Base-by-base conservation (phyloP, 257 asterid genomes). In the Solanum sitiens region DNA sequence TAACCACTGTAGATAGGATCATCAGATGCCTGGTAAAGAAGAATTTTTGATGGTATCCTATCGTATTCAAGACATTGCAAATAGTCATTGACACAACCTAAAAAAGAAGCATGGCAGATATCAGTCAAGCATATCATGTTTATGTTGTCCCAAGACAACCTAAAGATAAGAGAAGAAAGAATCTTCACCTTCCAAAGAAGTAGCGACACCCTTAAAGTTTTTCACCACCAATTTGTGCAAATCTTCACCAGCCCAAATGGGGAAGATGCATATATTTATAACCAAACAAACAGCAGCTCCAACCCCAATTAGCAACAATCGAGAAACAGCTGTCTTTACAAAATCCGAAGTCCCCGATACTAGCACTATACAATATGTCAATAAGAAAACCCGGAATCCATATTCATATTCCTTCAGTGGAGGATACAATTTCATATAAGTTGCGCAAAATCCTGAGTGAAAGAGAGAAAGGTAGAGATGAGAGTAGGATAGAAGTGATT, bases 171-270 rank as follows among this genome's bases (percentile, higher is more conserved):
- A 75, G 44, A 45, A 25, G 23, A 50, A 44, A 75, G 56, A 10
- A 40, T 67, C 75, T 85, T 40, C 84, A 94, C 99, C 98, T 94
- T 96, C 98, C 61, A 96, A 89, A 88, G 98, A 94, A 83, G 90
- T 89, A 20, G 98, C 98, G 16, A 96, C 98, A n/a, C 93, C 95
- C 89, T 88, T 92, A 88, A 96, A 94, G 89, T 96, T 96, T 80
- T 94, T 94, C 40, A 94, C 98, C 3, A 95, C 96, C 87, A 95
- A 88, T 88, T 96, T 96, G 88, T 95, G 99, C 95, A 96, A 89
- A 92, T 96, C 98, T 84, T 96, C 99, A 44, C 99, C 99, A 16
- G 98, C 94, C 98, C 99, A 96, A 89, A 96, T 96, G 85, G 99
- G 99, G 37, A 89, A 96, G 85, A 96, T 47, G 74, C 98, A 96